Conservation (phyloP, 805 yeast species). For the Zygoascus bituminiphila region DNA sequence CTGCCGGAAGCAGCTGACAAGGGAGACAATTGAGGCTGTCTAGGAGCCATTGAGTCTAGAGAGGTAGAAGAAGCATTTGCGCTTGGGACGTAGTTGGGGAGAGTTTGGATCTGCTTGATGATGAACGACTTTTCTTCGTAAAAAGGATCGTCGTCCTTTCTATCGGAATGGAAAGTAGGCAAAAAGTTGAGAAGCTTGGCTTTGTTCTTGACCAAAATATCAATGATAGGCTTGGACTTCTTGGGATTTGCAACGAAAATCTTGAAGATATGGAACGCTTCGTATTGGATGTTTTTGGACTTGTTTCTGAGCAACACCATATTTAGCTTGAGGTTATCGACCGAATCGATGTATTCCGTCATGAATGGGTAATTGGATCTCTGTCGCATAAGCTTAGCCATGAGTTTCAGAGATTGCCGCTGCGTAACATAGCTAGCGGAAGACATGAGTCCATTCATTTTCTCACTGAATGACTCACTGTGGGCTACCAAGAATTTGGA, state of each 20-base stretch:
- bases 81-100: constrained; percentile 17
- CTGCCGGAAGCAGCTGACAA: not conserved
- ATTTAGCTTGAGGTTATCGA: constrained; percentile 74
- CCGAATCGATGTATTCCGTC: constrained; percentile 67
- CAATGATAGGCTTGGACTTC: constrained; percentile 69
- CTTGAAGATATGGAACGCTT: constrained; percentile 89
- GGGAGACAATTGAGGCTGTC: not conserved
- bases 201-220: constrained; percentile 76
- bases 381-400: constrained; percentile 62
- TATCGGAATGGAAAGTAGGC: constrained; percentile 50
- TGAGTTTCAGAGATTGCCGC: constrained; percentile 72
- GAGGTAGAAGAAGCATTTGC: constrained; percentile 7
- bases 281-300: constrained; percentile 80
- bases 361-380: constrained; percentile 65
- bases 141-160: constrained; percentile 57
- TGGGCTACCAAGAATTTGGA: constrained; percentile 59
- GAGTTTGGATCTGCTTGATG: constrained; percentile 53
- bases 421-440: constrained; percentile 76
- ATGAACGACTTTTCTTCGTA: constrained; percentile 77
- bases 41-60: constrained; percentile 1
- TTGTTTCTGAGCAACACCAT: constrained; percentile 85
- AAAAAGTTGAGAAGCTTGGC: constrained; percentile 66
- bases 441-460: constrained; percentile 61
- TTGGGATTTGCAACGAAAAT: constrained; percentile 95
- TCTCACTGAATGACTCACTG: constrained; percentile 47